Conservation (phyloP, 352 stramenopile genomes). For the Phytophthora foliorum region DNA sequence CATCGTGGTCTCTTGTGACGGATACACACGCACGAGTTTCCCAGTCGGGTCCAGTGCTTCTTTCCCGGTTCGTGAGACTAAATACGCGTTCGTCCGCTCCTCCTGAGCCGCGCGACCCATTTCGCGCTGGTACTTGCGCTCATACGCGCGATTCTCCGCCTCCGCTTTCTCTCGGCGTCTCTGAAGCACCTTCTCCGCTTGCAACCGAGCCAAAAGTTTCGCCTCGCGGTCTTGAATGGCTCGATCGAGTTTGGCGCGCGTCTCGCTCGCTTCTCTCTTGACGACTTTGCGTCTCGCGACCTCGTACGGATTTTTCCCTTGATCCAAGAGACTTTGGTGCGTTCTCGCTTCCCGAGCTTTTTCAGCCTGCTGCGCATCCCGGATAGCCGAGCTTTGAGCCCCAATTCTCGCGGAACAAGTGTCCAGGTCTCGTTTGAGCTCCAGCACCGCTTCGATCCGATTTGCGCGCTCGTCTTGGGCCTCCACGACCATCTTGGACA, state of each 20-base stretch:
- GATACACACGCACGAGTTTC: constrained; percentile 69
- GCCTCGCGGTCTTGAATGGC: constrained; percentile 67
- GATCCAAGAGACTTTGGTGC: constrained; percentile 66
- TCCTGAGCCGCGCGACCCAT: constrained; percentile 67
- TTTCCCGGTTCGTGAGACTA: constrained; percentile 63
- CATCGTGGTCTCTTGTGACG: constrained; percentile 79
- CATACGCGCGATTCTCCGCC: constrained; percentile 53
- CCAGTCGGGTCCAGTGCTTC: constrained; percentile 72
- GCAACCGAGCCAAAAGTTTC: constrained; percentile 57
- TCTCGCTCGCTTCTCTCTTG: constrained; percentile 37
- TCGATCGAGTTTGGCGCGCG: constrained; percentile 53
- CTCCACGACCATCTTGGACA: constrained; percentile 53
- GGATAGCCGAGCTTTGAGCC: constrained; percentile 49
- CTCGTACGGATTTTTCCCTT: constrained; percentile 86
- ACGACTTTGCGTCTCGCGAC: constrained; percentile 62
- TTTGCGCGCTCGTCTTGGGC: constrained; percentile 38
- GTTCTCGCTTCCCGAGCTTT: constrained; percentile 41
- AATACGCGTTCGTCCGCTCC: constrained; percentile 60
- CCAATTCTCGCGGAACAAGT: constrained; percentile 54
- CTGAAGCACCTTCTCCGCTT: constrained; percentile 58
- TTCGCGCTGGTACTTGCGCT: constrained; percentile 79
- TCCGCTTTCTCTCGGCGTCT: constrained; percentile 52
- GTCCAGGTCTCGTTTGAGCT: constrained; percentile 70
- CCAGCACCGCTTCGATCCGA: constrained; percentile 62
- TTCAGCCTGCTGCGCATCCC: constrained; percentile 39